Evolutionary conservation across 345 rosid species (phyloP).

Genomic region (Bruguiera sexangula): DNA sequence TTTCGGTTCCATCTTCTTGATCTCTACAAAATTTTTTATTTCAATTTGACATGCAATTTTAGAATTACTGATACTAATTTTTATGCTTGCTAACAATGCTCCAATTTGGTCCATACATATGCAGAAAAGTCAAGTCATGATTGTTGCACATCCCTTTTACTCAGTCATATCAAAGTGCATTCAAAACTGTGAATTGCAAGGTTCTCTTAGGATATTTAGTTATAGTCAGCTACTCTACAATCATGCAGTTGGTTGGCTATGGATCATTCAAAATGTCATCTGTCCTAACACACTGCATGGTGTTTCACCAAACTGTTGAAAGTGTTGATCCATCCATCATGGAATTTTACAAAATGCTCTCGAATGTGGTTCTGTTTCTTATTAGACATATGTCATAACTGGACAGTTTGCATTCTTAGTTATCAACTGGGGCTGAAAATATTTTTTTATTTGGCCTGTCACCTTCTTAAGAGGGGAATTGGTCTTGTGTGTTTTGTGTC

Average conservation of each 20-base stretch:
- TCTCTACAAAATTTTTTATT: slow-evolving; percentile 7
- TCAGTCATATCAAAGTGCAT: background rate
- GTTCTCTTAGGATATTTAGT: no score
- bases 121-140: background rate
- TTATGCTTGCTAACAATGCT: background rate
- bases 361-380: background rate
- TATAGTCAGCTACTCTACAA: no score
- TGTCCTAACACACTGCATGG: background rate
- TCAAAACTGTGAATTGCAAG: background rate
- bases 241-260: no score
- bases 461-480: no score
- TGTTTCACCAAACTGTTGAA: background rate
- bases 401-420: no score
- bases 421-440: no score
- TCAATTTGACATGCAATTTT: background rate
- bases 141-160: background rate
- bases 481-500: background rate
- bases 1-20: slow-evolving; percentile 26
- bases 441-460: no score
- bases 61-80: background rate
- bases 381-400: background rate
- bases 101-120: background rate
- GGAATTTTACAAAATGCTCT: background rate
- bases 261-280: background rate
- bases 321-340: background rate